These are phyloP conservation scores for Capronia coronata DNA, from an alignment of 2,329 filamentous ascomycete genomes.

Conservation along the genomic window DNA sequence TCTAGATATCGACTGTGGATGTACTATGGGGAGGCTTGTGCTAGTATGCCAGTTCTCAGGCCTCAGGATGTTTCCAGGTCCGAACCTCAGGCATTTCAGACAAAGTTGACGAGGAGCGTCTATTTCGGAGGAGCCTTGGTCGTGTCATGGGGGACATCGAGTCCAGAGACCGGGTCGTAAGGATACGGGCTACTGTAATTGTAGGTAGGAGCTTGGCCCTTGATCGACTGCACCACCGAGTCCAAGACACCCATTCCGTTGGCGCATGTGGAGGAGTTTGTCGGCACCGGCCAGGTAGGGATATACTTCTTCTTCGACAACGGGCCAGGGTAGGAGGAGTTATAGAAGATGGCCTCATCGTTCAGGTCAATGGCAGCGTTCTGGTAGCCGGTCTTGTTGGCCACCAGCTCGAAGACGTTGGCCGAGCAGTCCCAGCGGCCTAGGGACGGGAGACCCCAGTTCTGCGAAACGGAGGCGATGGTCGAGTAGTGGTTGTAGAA, in stretches of 20 bases:
- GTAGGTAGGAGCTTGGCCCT: slow-evolving; percentile 10
- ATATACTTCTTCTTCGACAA: slow-evolving; percentile 28
- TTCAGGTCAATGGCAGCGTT: slow-evolving; percentile 33
- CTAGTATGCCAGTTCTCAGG: too few relatives aligned
- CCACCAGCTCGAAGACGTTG: slow-evolving; percentile 61
- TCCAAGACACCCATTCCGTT: slow-evolving; percentile 56
- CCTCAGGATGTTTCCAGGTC: too few relatives aligned
- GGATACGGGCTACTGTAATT: slow-evolving; percentile 18
- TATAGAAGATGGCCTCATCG: slow-evolving; percentile 45
- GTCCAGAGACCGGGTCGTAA: slow-evolving; percentile 13
- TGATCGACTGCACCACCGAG: slow-evolving; percentile 10
- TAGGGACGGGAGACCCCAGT: slow-evolving; percentile 63
- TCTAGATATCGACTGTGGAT: not conserved
- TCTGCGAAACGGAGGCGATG: slow-evolving; percentile 60
- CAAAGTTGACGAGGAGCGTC: not conserved
- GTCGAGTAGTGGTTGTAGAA: slow-evolving; percentile 70
- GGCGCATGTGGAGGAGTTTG: slow-evolving; percentile 67
- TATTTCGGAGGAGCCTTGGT: not conserved
- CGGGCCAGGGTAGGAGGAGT: slow-evolving; percentile 43
- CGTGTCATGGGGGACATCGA: slow-evolving; percentile 5
- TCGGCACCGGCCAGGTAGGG: slow-evolving; percentile 22
- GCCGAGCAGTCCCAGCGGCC: slow-evolving; percentile 67
- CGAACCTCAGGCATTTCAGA: too few relatives aligned
- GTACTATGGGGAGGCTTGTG: not conserved
- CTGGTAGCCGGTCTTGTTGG: slow-evolving; percentile 53